Evolutionary conservation across 108 stramenopile genomes (phyloP).

Genomic region (Cyclotella baltica): DNA sequence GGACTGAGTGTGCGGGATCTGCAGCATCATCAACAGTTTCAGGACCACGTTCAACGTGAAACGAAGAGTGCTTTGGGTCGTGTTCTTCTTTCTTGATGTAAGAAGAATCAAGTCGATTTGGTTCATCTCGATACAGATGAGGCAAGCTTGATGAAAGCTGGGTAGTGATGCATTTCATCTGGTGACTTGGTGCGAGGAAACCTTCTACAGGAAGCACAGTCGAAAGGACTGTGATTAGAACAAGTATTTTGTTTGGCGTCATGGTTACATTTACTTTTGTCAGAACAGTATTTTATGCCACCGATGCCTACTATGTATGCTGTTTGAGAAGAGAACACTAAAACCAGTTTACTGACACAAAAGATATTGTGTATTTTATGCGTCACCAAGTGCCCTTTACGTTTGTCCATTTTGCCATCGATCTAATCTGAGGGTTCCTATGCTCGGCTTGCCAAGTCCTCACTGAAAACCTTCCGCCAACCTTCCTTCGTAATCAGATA

Average conservation of each 20-base stretch:
- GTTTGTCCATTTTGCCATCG: not conserved
- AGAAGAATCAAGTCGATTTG: constrained; percentile 26
- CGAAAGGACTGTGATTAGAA: not conserved
- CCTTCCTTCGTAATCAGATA: constrained; percentile 79
- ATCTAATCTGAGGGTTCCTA: not conserved
- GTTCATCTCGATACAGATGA: constrained; percentile 40
- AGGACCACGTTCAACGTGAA: constrained; percentile 34
- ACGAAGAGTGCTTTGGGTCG: constrained; percentile 32
- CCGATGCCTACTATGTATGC: no score
- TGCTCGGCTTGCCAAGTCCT: constrained; percentile 69
- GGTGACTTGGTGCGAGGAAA: constrained; percentile 5
- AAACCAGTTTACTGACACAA: not conserved
- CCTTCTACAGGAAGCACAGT: not conserved
- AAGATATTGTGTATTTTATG: not conserved
- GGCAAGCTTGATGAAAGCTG: not conserved
- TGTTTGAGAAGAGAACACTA: not conserved
- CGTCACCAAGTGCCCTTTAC: not conserved
- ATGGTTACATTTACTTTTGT: constrained; percentile 1
- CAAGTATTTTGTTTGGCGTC: constrained; percentile 5
- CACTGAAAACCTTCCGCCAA: constrained; percentile 82
- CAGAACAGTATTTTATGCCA: not conserved
- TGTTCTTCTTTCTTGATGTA: constrained; percentile 31
- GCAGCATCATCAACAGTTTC: constrained; percentile 16
- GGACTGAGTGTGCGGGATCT: constrained; percentile 34
- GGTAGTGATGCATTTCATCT: not conserved